A percentile compares a stretch with the other conserved stretches of the same genome.
phyloP scores from a whole-genome alignment of 257 asterid genomes.

The Fraxinus cuspidata region DNA sequence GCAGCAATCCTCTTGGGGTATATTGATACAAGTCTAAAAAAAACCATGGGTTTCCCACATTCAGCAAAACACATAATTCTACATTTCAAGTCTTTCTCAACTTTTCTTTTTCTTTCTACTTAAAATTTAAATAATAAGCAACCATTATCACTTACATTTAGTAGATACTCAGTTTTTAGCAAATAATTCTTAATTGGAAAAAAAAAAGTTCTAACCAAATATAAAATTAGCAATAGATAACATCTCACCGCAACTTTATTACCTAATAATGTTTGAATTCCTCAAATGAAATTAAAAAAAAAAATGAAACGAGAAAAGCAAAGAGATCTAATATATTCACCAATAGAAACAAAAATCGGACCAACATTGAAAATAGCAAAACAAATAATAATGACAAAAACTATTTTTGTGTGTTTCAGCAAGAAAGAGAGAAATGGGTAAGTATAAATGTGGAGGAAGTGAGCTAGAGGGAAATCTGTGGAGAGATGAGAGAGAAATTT shows the following conservation, averaged over 20 bases:
- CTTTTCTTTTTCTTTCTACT: background rate
- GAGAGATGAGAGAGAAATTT: conserved; percentile 88
- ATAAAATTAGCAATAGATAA: background rate
- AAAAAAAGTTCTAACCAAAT: background rate
- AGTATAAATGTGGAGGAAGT: conserved; percentile 66
- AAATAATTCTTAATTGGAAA: too few relatives aligned
- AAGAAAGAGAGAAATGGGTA: background rate
- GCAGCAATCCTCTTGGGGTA: too few relatives aligned
- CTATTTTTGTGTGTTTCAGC: background rate
- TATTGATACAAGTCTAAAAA: too few relatives aligned
- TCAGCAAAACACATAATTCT: too few relatives aligned
- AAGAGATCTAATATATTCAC: background rate
- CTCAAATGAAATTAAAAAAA: background rate
- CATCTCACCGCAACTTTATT: background rate
- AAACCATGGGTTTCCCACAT: too few relatives aligned
- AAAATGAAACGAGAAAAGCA: background rate
- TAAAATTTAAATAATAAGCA: too few relatives aligned
- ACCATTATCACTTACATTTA: background rate
- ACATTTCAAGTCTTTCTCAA: too few relatives aligned
- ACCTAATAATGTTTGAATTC: background rate
- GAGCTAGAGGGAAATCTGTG: conserved; percentile 89
- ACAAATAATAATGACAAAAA: background rate
- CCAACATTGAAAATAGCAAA: background rate
- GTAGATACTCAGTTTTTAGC: background rate
- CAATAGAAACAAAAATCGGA: background rate